Base-by-base conservation (phyloP, 1,284 basidiomycete genomes). In the Malassezia equina region DNA sequence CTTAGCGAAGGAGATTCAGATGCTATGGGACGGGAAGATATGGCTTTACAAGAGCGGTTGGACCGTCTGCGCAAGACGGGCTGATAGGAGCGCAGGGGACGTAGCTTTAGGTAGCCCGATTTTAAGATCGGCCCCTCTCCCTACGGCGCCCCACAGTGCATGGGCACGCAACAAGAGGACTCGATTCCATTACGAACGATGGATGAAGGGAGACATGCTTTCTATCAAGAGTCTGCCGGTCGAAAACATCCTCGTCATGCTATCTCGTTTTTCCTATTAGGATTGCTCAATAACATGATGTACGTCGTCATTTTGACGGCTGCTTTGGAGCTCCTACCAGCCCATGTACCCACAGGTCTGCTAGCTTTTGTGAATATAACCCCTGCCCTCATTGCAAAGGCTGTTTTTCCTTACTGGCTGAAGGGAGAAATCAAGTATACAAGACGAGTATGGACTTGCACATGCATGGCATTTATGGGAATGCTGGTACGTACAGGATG, bases 241-340 rank as follows among this genome's bases (percentile, higher is more conserved):
- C 27, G n/a, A 15, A 32, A 28, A 21, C 51, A 32, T 15, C 19
- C 4, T 19, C 47, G 50, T 7, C 62, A 65, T 51, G 60, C 62
- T 46, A 25, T 42, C 3, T 60, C 62, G 2, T 76, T 75, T 61
- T 75, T 76, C 55, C 44, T 66, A 7, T 63, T 76, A n/a, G 75
- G 75, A 7, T 63, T 76, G 28, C 64, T 76, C 34, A 77, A 77
- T 62, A 77, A 77, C 55, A 66, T 61, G 19, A 58, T 64, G 47
- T 94, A 96, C 75, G 91, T 96, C 31, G 87, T 98, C 63, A 95
- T 96, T 61, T 81, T 96, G 23, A 93, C 89, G 1, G 93, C 93
- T 4, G 93, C 93, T 0, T 79, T 95, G 13, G 93, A 98, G 75
- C 81, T 98, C 4, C 89, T 96, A 0, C 88, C 91, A 4, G 82